phyloP scores from a whole-genome alignment of 345 rosid species.

The Salix purpurea region DNA sequence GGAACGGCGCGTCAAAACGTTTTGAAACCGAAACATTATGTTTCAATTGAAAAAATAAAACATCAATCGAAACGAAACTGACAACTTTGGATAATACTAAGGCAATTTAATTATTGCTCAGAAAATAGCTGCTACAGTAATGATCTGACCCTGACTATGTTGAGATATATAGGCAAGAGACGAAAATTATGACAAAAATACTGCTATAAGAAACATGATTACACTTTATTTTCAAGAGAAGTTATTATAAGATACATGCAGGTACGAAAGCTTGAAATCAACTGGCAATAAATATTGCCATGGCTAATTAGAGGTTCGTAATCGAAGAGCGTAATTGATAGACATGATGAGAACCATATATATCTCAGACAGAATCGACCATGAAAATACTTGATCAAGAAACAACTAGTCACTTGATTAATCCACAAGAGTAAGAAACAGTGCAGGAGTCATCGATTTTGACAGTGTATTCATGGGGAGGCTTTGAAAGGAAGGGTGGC shows the following conservation, averaged over 20 bases:
- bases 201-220: background rate
- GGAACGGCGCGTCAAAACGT: fast-evolving
- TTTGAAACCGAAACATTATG: fast-evolving
- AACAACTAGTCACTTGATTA: background rate
- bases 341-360: no score
- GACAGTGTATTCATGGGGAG: slow-evolving; percentile 54
- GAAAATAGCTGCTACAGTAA: no score
- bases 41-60: no score
- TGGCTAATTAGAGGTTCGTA: background rate
- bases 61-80: fast-evolving
- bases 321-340: background rate
- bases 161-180: no score
- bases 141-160: no score
- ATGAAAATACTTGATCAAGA: background rate
- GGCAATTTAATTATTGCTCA: no score
- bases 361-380: background rate
- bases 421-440: slow-evolving; percentile 43
- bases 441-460: slow-evolving; percentile 48
- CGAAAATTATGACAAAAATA: no score
- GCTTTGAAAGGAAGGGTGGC: slow-evolving; percentile 67
- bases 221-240: background rate
- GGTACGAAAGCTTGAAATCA: background rate
- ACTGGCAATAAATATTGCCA: background rate
- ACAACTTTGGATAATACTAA: no score
- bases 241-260: background rate